Evolutionary conservation across 768 basidiomycete genomes (phyloP), one percentile per base, ranked within the genome.

Genomic region (Russula brevipes): DNA sequence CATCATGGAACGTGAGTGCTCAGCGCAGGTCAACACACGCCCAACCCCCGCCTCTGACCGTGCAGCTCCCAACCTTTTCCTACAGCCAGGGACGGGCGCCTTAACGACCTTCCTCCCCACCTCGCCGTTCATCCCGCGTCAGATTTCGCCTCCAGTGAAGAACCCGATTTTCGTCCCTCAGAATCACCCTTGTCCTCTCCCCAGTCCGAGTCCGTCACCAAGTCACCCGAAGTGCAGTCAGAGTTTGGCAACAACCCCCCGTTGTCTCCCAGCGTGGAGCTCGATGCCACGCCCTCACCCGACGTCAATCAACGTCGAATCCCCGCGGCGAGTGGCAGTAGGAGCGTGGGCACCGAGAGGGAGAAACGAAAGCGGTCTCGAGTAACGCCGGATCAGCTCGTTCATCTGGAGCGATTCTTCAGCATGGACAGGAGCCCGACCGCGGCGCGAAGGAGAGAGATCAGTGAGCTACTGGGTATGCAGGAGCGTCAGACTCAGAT

Each of bases 401-500:
- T 81, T 3, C 85, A 88, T 59, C 76, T 93, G 41, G 91, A 93
- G 67, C 81, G 77, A 2, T 82, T 85, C 68, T 93, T 92, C 71
- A 73, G 82, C 12, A 69, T 75, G 54, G 88, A 91, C 71, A 80
- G 85, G 47, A 88, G 84, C 70, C 91, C 91, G 10, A 87, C 87
- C 3, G 85, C 87, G 2, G 80, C 81, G 11, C 80, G 84, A 54
- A 79, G 91, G 47, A 82, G 84, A 58, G 89, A 91, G 68, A 89
- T 93, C 57, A 84, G 87, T 61, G 81, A 85, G 31, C 73, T 82
- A 59, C 78, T 93, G 5, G 88, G 88, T 16, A 91, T 93, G 87
- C 82, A 88, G 55, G 91, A 92, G 74, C 85, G 89, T 42, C 91
- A 92, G 77, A 91, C 88, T 0, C 91, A 92, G 74, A 88, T 93